Evolutionary conservation across 1,139 yeast genomes (phyloP), one percentile per base, ranked within the genome.

Genomic region (Diutina ranongensis): DNA sequence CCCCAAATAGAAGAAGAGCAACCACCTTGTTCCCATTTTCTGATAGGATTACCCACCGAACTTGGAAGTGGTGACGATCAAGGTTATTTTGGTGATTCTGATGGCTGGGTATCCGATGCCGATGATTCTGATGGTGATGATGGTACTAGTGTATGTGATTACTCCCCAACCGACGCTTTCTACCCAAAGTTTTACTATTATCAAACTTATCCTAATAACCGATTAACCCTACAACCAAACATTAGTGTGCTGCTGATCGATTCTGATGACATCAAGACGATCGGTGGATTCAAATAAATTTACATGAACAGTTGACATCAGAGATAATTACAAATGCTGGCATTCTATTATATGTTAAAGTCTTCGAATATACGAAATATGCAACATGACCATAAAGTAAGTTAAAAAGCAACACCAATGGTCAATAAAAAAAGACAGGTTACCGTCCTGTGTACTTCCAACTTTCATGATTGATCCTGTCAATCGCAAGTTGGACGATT

Each of bases 401-500:
- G n/a, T n/a, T n/a, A n/a, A n/a, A n/a, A n/a, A n/a, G n/a, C n/a
- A n/a, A n/a, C n/a, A n/a, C n/a, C n/a, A n/a, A n/a, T n/a, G n/a
- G n/a, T n/a, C n/a, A n/a, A n/a, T n/a, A n/a, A n/a, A n/a, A n/a
- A n/a, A n/a, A n/a, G n/a, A n/a, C n/a, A n/a, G n/a, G 28, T 25
- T 25, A 25, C 28, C 28, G 28, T 25, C 28, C 28, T 4, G 40
- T 35, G 12, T 20, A 35, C 3, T 21, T 38, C 34, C 44, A 28
- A 49, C 69, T 64, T 45, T 69, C 57, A 41, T 64, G 63, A 46
- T 63, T 64, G 35, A 71, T 69, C 52, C 68, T 71, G 46, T 62
- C 59, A 51, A 71, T 55, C 13, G 71, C 72, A 12, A 64, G 60
- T 40, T 66, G 71, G 8, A 70, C 72, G 49, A 71, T 57, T 42